Base-by-base conservation (phyloP, 2,329 filamentous ascomycete genomes). In the Immersiporthe knoxdaviesiana region DNA sequence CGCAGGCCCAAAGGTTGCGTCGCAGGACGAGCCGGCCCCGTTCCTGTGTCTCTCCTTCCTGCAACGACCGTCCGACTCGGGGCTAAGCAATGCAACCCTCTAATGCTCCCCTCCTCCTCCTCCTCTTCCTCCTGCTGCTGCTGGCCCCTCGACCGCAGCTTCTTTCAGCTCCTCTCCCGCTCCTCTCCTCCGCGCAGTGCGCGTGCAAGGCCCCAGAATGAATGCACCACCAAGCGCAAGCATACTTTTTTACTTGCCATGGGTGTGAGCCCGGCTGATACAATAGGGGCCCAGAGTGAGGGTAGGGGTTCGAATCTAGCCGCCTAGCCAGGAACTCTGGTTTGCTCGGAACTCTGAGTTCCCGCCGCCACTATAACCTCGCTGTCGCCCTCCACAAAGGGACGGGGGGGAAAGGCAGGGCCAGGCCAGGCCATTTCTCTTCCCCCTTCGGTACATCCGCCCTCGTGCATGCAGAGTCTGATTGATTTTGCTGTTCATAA, bases 1-100 rank as follows among this genome's bases (percentile, higher is more conserved):
- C 61, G 7, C 61, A 63, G 61, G 39, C 27, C 41, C 44, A 47
- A 3, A 63, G 7, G 61, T 50, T 50, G 41, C 61, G 27, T 47
- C 41, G 41, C 39, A 32, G 61, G 21, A 35, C 60, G 10, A 44
- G 18, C 61, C 27, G 3, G 39, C 61, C 61, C 18, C 35, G 35
- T n/a, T n/a, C 35, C 7, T 41, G 6, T 24, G 35, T n/a, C 32
- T 16, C 30, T 61, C n/a, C 37, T 44, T 10, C 37, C 27, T 59
- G n/a, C 50, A 41, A 61, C n/a, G 59, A 41, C 35, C 37, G n/a
- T 41, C 59, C 37, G 21, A 41, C 59, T 44, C 39, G 59, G n/a
- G n/a, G 35, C 59, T 62, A 62, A 44, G 59, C 59, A 27, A 62
- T 62, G 59, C 37, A 62, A 62, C 59, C 59, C 35, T 24, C 59